Conservation (phyloP, 169 alveolate species). For the Eimeria maxima region DNA sequence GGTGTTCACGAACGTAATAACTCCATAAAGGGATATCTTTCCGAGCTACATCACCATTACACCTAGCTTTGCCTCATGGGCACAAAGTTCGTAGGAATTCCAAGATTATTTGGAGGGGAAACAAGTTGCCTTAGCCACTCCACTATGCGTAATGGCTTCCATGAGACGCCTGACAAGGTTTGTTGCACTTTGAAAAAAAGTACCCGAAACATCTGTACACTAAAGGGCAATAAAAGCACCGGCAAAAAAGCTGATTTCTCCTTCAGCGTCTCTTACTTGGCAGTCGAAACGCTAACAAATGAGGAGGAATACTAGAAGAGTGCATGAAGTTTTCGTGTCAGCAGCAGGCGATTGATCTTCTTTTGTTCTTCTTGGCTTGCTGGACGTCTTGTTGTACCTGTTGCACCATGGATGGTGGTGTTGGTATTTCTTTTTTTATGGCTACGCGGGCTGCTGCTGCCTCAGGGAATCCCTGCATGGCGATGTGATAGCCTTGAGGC, state of each 20-base stretch:
- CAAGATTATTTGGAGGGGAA: background rate
- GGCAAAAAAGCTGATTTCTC: background rate
- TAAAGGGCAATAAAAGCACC: background rate
- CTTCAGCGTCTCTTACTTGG: background rate
- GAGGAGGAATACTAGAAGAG: background rate
- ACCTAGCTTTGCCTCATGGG: background rate
- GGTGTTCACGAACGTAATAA: background rate
- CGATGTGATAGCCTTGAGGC: slow-evolving; percentile 82
- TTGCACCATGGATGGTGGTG: slow-evolving; percentile 41
- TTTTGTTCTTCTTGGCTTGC: background rate
- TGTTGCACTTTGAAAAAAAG: background rate
- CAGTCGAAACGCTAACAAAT: background rate
- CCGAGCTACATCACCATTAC: background rate
- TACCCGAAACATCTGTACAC: background rate
- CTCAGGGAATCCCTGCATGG: slow-evolving; percentile 72
- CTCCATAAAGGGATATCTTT: background rate
- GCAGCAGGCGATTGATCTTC: slow-evolving; percentile 62
- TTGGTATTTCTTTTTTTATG: slow-evolving; percentile 41
- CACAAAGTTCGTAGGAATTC: background rate
- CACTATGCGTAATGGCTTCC: background rate
- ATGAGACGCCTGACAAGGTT: background rate
- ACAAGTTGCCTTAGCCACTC: background rate
- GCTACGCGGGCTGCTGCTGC: slow-evolving; percentile 56
- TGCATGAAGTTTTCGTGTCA: background rate
- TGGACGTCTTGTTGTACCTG: slow-evolving; percentile 8